Conservation (phyloP, 352 stramenopile genomes). For the Thalassiosira hispida region DNA sequence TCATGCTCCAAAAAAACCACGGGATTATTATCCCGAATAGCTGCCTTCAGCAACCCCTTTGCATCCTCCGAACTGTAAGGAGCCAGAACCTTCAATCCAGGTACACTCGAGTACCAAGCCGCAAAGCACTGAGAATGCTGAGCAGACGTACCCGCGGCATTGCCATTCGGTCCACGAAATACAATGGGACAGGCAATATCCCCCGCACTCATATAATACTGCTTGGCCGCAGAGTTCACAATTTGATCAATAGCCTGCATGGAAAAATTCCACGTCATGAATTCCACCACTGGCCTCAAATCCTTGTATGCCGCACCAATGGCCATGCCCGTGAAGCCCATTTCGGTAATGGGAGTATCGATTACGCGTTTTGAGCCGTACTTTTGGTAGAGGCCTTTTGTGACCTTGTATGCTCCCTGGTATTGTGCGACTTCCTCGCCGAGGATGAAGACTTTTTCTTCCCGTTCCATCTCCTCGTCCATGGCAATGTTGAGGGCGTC, state of each 20-base stretch:
- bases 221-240: slow-evolving; percentile 99
- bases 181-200: slow-evolving; percentile 98
- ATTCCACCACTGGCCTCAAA: slow-evolving; percentile 98
- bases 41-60: slow-evolving; percentile 98
- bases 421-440: slow-evolving; percentile 99
- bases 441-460: slow-evolving; percentile 88
- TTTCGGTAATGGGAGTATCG: slow-evolving; percentile 99
- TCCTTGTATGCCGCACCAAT: slow-evolving; percentile 96
- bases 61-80: slow-evolving; percentile 98
- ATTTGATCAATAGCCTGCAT: slow-evolving; percentile 99
- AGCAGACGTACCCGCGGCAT: slow-evolving; percentile 95
- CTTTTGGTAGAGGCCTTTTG: slow-evolving; percentile 95
- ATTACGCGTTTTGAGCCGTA: slow-evolving; percentile 99
- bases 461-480: slow-evolving; percentile 98
- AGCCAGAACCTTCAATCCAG: slow-evolving; percentile 97
- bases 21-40: slow-evolving; percentile 99
- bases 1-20: slow-evolving; percentile 99
- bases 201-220: slow-evolving; percentile 99
- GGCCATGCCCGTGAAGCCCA: slow-evolving; percentile 90
- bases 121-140: slow-evolving; percentile 99
- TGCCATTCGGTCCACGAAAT: slow-evolving; percentile 98
- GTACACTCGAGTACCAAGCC: slow-evolving; percentile 96
- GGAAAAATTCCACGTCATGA: slow-evolving; percentile 99
- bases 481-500: slow-evolving; percentile 98
- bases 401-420: slow-evolving; percentile 99